These are phyloP conservation scores for Alternaria ethzedia DNA, from an alignment of 2,329 filamentous ascomycete genomes.

Conservation along the genomic window DNA sequence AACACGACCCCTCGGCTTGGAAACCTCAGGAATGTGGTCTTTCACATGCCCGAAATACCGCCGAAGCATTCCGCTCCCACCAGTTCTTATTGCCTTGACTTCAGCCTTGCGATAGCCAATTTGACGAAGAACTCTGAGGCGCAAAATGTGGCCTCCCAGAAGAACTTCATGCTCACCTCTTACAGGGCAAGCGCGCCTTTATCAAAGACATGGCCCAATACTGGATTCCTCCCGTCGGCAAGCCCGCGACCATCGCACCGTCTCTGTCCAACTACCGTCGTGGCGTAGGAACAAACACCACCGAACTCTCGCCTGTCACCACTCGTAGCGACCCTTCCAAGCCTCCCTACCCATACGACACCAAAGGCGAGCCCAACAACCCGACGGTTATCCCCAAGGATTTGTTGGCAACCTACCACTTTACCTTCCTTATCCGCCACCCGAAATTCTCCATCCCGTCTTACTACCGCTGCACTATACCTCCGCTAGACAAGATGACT, in stretches of 20 bases:
- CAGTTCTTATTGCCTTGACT: background rate
- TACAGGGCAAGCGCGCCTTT: constrained; percentile 86
- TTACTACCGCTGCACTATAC: constrained; percentile 92
- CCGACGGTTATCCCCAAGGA: constrained; percentile 82
- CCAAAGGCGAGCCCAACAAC: constrained; percentile 70
- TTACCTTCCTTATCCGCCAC: constrained; percentile 95
- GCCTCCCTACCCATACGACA: constrained; percentile 65
- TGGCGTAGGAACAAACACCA: constrained; percentile 63
- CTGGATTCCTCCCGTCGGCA: constrained; percentile 75
- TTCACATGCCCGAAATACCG: background rate
- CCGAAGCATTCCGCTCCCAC: background rate
- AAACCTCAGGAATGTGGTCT: background rate
- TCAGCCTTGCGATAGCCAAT: background rate
- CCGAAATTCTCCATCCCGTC: constrained; percentile 91
- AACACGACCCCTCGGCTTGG: background rate
- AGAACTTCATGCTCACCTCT: constrained; percentile 26
- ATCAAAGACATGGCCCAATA: constrained; percentile 99
- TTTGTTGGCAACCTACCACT: constrained; percentile 82
- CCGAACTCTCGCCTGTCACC: constrained; percentile 43
- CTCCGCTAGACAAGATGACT: constrained; percentile 80
- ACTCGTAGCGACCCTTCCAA: constrained; percentile 30
- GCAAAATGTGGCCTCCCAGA: background rate
- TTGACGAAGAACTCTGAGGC: background rate
- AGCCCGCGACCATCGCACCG: constrained; percentile 73
- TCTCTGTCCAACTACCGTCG: constrained; percentile 70